Base-by-base conservation (phyloP, 106 monocot species). In the Dioscorea dumetorum region DNA sequence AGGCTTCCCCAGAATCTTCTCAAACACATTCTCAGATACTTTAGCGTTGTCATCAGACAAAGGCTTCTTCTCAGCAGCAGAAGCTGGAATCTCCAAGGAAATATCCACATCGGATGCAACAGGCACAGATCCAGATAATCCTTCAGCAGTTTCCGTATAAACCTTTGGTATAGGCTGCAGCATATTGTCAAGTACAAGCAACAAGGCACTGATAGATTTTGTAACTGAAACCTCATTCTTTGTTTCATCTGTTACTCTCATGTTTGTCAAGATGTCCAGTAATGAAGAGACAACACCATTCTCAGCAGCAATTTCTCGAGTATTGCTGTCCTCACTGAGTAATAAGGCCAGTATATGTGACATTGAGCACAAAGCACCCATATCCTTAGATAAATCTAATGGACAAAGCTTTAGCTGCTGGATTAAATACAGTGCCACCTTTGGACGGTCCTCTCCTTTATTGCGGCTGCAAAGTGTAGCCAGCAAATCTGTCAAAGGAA, bases 121-220 rank as follows among this genome's bases (percentile, higher is more conserved):
- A 31, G 75, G 63, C 49, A 71, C 50, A n/a, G 75, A 71, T 53
- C 56, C 73, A 24, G 77, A 77, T 62, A 59, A 31, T 49, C 63
- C 71, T 33, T 78, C 83, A 58, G 65, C 50, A 49, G 24, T 49
- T 61, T 81, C 76, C n/a, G 59, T 49, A 68, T 50, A 63, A 63
- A 73, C 20, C 49, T 78, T 77, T 13, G 83, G 72, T 57, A 50
- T 81, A 9, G 61, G 52, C 68, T 87, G 86, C 73, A 86, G 22
- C 90, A 91, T 81, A 56, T 62, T 71, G 66, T 84, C 80, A 54
- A 91, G 56, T 61, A 84, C 63, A 61, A 91, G 78, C 74, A 91
- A 79, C 70, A 84, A 74, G 34, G 83, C 67, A 62, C 86, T 84
- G 20, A 78, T 54, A 64, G 72, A 76, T 76, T 87, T 91, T 50